Evolutionary conservation across 2,329 filamentous ascomycete species (phyloP).

Genomic region (Pyrenochaeta sp.): DNA sequence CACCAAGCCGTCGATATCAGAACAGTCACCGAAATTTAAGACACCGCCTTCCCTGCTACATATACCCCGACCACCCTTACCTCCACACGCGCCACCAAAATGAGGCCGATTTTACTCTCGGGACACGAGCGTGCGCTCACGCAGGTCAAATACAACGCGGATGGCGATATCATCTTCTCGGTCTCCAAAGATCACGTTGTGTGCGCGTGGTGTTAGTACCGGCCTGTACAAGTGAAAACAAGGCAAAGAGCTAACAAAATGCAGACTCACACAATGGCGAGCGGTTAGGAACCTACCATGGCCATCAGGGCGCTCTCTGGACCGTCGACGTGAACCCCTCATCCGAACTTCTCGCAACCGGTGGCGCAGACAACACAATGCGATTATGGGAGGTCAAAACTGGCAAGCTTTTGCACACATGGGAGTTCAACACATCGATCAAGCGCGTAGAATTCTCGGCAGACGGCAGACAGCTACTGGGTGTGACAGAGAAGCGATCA

Average conservation of each 20-base stretch:
- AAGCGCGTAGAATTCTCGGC: slow-evolving; percentile 98
- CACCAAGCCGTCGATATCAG: slow-evolving; percentile 38
- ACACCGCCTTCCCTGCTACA: slow-evolving; percentile 29
- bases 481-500: slow-evolving; percentile 98
- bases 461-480: slow-evolving; percentile 88
- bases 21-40: slow-evolving; percentile 41
- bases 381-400: slow-evolving; percentile 95
- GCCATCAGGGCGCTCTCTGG: slow-evolving; percentile 98
- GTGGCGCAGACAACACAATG: slow-evolving; percentile 98
- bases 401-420: slow-evolving; percentile 92
- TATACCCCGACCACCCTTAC: slow-evolving; percentile 29
- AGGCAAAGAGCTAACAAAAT: slow-evolving; percentile 28
- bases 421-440: slow-evolving; percentile 96
- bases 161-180: slow-evolving; percentile 97
- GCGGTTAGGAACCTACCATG: slow-evolving; percentile 91
- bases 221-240: background rate
- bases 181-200: slow-evolving; percentile 96
- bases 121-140: slow-evolving; percentile 97
- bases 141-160: slow-evolving; percentile 84
- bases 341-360: slow-evolving; percentile 88
- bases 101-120: slow-evolving; percentile 96
- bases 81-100: slow-evolving; percentile 52
- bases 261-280: slow-evolving; percentile 89
- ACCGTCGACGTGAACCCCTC: slow-evolving; percentile 96
- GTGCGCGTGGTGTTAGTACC: slow-evolving; percentile 79